These are phyloP conservation scores for Ceratocystis alfenasii DNA, from an alignment of 2,329 filamentous ascomycete genomes.

Conservation along the genomic window DNA sequence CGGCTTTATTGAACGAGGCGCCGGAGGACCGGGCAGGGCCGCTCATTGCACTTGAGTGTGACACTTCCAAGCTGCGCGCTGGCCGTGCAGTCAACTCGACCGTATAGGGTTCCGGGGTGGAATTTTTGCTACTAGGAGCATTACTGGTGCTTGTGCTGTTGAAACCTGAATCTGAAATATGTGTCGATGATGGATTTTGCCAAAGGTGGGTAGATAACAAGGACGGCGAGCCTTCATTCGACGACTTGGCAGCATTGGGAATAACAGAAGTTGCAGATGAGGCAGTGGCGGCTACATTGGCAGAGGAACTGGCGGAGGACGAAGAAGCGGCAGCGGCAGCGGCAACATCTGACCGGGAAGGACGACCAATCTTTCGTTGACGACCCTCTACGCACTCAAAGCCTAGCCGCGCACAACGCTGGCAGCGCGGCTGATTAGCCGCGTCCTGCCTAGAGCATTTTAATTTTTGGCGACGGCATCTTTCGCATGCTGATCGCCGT, in stretches of 20 bases:
- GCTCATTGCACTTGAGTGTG: neutral
- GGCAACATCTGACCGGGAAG: conserved; percentile 24
- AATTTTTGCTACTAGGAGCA: neutral
- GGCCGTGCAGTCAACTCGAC: neutral
- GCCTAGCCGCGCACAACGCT: conserved; percentile 27
- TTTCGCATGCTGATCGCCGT: conserved; percentile 29
- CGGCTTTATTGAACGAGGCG: neutral
- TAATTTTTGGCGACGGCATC: conserved; percentile 29
- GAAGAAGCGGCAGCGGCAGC: neutral
- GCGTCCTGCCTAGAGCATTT: conserved; percentile 27
- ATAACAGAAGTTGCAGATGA: neutral
- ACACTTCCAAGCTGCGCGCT: neutral
- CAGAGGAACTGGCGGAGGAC: neutral
- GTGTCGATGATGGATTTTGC: neutral
- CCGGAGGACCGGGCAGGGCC: neutral
- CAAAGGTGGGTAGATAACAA: neutral
- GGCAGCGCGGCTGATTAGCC: conserved; percentile 24
- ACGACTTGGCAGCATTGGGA: neutral
- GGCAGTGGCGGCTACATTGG: neutral
- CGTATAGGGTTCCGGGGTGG: neutral
- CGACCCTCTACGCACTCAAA: conserved; percentile 27
- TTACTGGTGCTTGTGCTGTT: neutral
- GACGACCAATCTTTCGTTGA: conserved; percentile 29
- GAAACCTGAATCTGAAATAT: conserved; percentile 3
- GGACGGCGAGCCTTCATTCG: neutral